These are phyloP conservation scores for Cryptococcus deneoformans DNA, from an alignment of 1,284 basidiomycete species.

Conservation along the genomic window DNA sequence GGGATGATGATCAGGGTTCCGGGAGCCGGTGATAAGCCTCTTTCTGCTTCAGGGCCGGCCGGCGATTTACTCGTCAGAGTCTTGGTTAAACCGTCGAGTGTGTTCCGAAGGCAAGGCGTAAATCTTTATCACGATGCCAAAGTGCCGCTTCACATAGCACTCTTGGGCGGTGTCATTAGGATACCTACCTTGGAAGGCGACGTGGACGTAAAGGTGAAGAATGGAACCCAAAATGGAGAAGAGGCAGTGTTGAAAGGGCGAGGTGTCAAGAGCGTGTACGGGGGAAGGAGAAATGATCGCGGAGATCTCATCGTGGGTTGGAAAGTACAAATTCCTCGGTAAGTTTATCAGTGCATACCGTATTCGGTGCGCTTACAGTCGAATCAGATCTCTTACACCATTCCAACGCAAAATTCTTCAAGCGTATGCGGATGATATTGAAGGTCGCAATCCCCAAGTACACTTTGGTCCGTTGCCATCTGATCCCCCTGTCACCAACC, in stretches of 20 bases:
- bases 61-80: conserved; percentile 91
- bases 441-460: conserved; percentile 58
- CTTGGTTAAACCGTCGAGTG: conserved; percentile 74
- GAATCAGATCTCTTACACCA: conserved; percentile 67
- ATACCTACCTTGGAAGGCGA: conserved; percentile 96
- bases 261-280: conserved; percentile 72
- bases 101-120: conserved; percentile 86
- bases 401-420: conserved; percentile 85
- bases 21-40: conserved; percentile 79
- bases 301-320: conserved; percentile 94
- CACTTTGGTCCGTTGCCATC: conserved; percentile 24
- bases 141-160: conserved; percentile 87
- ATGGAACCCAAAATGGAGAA: conserved; percentile 94
- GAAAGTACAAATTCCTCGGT: conserved; percentile 86
- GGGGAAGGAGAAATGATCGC: conserved; percentile 58
- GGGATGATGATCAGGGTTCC: conserved; percentile 90
- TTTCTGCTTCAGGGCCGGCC: conserved; percentile 65
- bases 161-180: conserved; percentile 86
- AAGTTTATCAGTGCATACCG: conserved; percentile 35
- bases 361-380: neutral
- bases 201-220: conserved; percentile 89
- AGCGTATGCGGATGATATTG: conserved; percentile 88
- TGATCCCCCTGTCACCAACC: neutral
- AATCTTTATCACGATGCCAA: conserved; percentile 89
- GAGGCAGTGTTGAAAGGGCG: conserved; percentile 92